Conservation (phyloP, 2,329 filamentous ascomycete genomes). For the Aspergillus clavatus region DNA sequence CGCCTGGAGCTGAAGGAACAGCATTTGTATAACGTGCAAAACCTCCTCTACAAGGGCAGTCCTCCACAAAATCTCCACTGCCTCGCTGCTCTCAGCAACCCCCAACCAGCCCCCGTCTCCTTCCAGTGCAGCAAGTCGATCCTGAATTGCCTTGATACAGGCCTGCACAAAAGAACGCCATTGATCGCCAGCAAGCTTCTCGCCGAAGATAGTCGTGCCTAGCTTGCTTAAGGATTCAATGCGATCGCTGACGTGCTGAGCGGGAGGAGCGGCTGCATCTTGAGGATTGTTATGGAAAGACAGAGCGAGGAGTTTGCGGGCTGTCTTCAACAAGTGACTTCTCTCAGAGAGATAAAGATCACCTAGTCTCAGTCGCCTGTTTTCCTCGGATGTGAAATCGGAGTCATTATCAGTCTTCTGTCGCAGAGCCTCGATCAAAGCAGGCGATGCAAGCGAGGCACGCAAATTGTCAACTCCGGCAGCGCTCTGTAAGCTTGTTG, state of each 20-base stretch:
- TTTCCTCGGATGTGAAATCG: conserved; percentile 58
- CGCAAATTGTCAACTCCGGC: conserved; percentile 60
- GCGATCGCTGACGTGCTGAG: conserved; percentile 9
- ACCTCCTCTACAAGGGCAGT: conserved; percentile 64
- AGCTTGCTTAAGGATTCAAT: conserved; percentile 23
- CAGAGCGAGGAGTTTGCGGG: conserved; percentile 46
- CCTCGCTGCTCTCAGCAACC: conserved; percentile 47
- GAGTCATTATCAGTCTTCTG: conserved; percentile 26
- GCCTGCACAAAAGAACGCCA: conserved; percentile 26
- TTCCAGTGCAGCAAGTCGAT: conserved; percentile 32
- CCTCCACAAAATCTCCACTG: conserved; percentile 59
- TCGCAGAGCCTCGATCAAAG: conserved; percentile 32
- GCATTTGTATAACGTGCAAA: conserved; percentile 66
- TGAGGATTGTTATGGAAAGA: conserved; percentile 24
- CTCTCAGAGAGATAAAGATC: conserved; percentile 68
- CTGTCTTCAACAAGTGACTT: conserved; percentile 61
- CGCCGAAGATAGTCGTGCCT: conserved; percentile 28
- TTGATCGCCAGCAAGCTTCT: conserved; percentile 22
- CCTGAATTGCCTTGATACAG: conserved; percentile 33
- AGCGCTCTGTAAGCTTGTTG: conserved; percentile 69
- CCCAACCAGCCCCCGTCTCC: conserved; percentile 43
- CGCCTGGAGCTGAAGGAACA: conserved; percentile 65
- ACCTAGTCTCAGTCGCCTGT: conserved; percentile 63
- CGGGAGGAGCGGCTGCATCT: conserved; percentile 8
- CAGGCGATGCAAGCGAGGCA: conserved; percentile 49